Base-by-base conservation (phyloP, 257 asterid genomes). In the Solanum dulcamara region DNA sequence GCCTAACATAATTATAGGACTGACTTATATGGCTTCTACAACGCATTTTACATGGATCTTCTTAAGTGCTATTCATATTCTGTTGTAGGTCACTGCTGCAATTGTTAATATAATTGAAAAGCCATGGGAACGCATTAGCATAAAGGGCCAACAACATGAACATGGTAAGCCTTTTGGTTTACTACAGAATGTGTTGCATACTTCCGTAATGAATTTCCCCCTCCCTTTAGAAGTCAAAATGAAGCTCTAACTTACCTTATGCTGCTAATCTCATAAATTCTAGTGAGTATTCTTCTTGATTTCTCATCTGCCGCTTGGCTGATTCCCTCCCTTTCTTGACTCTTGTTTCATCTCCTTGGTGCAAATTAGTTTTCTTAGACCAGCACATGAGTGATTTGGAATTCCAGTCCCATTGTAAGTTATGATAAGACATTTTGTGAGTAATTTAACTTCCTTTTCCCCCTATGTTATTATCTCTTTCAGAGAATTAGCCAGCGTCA, bases 111-210 rank as follows among this genome's bases (percentile, higher is more conserved):
- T 97, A 88, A 88, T 90, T 51, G 99, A 97, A 92, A 95, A 95
- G 93, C 98, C 96, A 44, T 97, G 99, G 99, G 98, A 97, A 89
- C 98, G 98, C 81, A 84, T 97, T 74, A 28, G 83, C 67, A 84
- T 93, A 81, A 90, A 93, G 81, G 98, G 98, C 59, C 95, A 90
- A 82, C 93, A 92, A 17, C 99, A 97, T 80, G 90, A 91, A 59
- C 99, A 97, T 86, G 99, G 98, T 94, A 84, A 88, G 93, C 83
- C 59, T 72, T 50, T 90, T 72, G 44, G 59, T 83, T 83, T 62
- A 79, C 28, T 0, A 17, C 10, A 9, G 42, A 77, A 77, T 8
- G 24, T 10, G 24, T 48, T 28, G 7, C 28, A 46, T 79, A 79
- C 44, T 28, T 28, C 10, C 11, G 4, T 5, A 48, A 2, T 28